Base-by-base conservation (phyloP, 2,329 filamentous ascomycete species). In the Thielaviopsis musarum region DNA sequence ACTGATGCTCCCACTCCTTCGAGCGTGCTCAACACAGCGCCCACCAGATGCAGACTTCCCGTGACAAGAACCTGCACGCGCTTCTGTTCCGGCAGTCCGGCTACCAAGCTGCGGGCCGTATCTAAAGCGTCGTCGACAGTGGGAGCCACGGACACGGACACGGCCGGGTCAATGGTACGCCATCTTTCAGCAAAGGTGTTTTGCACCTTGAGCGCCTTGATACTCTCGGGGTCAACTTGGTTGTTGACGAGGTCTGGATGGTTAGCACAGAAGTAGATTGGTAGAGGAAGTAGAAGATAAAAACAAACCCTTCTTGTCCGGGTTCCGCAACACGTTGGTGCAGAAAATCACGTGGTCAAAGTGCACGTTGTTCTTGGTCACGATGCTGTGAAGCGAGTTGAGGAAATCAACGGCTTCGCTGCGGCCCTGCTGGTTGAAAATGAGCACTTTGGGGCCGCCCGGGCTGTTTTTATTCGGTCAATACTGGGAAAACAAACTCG, bases 341-440 rank as follows among this genome's bases (percentile, higher is more conserved):
- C 87, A 93, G 73, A 95, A 95, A 56, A 94, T 76, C 56, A 82
- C 87, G 66, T 89, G 82, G 21, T 83, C 81, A 67, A 94, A 91
- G 0, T 72, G 65, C 0, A 69, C 65, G 0, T 65, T 64, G 61
- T 67, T 69, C 48, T 67, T 64, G 22, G 69, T 67, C 9, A 68
- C 66, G 3, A 72, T 69, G 2, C 67, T 66, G 61, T 74, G 65
- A 22, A 83, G 70, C 2, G 72, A 72, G 21, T 73, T 70, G 13
- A 84, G 72, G 56, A 84, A 80, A 58, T 76, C 71, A 26, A 80
- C 69, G 41, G 77, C 73, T 66, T 79, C 77, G 28, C 71, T 68
- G 58, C 78, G 77, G 52, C 78, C 80, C 67, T 84, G 81, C 70
- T 97, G 93, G 70, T 96, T 97, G 77, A 97, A 98, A 59, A 97